phyloP scores from a whole-genome alignment of 352 stramenopile species.

The Phytophthora boehmeriae region DNA sequence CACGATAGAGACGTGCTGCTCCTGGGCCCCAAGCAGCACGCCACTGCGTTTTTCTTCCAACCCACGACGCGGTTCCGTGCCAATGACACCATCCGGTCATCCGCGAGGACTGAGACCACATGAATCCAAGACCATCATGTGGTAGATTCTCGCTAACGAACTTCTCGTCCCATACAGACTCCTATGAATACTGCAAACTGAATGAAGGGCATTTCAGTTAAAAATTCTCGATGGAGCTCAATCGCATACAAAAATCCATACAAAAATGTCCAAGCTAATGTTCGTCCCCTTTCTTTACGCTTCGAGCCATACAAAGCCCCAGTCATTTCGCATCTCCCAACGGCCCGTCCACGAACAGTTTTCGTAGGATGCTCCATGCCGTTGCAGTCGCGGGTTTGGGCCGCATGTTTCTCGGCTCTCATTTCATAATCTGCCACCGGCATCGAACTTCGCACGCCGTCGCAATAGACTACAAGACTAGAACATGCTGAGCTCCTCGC shows the following conservation, averaged over 20 bases:
- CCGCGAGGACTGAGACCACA: too few species aligned
- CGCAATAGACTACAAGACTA: slow-evolving; percentile 7
- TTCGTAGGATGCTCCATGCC: slow-evolving; percentile 22
- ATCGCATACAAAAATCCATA: too few species aligned
- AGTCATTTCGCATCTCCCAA: slow-evolving; percentile 9
- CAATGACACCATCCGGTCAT: slow-evolving; percentile 3
- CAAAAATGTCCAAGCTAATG: too few species aligned
- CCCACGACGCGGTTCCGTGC: neutral
- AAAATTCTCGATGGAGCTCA: too few species aligned
- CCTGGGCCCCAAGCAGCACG: neutral
- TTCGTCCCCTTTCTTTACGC: neutral
- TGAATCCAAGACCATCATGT: too few species aligned
- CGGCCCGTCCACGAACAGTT: slow-evolving; percentile 11
- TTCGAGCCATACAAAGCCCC: neutral
- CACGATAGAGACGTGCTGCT: neutral
- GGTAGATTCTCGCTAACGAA: too few species aligned
- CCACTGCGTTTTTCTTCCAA: neutral
- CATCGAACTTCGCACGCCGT: neutral
- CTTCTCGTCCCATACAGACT: too few species aligned
- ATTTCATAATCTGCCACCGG: slow-evolving; percentile 32
- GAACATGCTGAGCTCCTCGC: slow-evolving; percentile 33
- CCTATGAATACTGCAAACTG: too few species aligned
- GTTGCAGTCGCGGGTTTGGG: slow-evolving; percentile 25
- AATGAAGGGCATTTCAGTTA: too few species aligned
- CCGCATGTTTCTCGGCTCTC: slow-evolving; percentile 11